Evolutionary conservation across 192 early-diverging fungal species (phyloP).

Genomic region (Lunasporangiospora selenospora): DNA sequence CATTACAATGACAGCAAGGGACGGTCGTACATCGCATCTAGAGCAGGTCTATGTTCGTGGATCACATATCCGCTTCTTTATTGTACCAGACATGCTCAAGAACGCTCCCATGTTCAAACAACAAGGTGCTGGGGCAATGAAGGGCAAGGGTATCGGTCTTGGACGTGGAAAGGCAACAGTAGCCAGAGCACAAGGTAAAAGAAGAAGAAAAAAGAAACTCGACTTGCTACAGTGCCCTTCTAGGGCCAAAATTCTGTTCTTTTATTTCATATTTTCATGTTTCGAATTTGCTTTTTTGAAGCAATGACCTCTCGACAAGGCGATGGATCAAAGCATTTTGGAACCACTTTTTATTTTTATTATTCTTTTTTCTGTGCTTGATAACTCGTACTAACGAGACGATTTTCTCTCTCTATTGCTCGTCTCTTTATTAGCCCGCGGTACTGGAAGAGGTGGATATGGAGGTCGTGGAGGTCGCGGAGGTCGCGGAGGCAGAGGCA

Average conservation of each 20-base stretch:
- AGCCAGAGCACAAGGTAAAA: constrained; percentile 73
- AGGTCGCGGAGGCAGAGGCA: constrained; percentile 37
- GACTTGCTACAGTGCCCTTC: background rate
- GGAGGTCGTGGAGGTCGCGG: constrained; percentile 44
- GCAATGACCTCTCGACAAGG: too few relatives aligned
- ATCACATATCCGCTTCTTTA: constrained; percentile 90
- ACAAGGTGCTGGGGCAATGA: constrained; percentile 81
- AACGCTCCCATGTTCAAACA: constrained; percentile 99
- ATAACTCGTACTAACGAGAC: background rate
- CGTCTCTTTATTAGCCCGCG: constrained; percentile 17
- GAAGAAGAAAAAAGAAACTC: background rate
- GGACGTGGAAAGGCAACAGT: constrained; percentile 86
- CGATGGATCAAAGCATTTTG: too few relatives aligned
- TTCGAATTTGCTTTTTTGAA: background rate
- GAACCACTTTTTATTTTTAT: too few relatives aligned
- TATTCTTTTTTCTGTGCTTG: background rate
- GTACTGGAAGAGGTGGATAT: constrained; percentile 34
- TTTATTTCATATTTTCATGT: background rate
- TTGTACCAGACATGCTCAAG: constrained; percentile 99
- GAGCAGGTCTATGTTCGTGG: constrained; percentile 98
- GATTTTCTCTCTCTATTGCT: background rate
- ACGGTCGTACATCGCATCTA: constrained; percentile 90
- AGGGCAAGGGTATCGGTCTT: constrained; percentile 84
- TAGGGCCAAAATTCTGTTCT: background rate
- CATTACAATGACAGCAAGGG: constrained; percentile 91